Percentiles rank a stretch among this genome's conserved stretches.
Evolutionary conservation across 106 monocot species (phyloP).

Genomic region (Iris macrosiphon): DNA sequence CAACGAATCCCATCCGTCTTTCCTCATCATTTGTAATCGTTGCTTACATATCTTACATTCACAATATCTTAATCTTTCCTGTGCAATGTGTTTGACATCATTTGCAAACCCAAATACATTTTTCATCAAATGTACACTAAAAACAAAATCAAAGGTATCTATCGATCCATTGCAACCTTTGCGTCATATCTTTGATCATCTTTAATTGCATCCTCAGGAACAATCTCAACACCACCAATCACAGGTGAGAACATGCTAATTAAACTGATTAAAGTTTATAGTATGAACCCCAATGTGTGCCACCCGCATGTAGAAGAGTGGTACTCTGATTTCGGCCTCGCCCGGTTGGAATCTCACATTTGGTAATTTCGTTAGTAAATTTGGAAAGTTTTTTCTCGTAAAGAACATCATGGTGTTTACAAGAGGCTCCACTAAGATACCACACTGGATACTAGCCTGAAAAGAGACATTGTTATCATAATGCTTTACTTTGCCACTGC

Average conservation of each 20-base stretch:
- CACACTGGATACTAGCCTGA: not conserved
- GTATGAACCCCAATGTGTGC: not conserved
- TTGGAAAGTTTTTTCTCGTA: too few species aligned
- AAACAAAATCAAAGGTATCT: not conserved
- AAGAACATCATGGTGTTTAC: not conserved
- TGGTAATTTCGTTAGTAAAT: not conserved
- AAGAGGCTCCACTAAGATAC: too few species aligned
- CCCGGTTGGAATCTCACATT: not conserved
- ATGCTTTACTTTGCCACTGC: not conserved
- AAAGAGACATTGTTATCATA: not conserved
- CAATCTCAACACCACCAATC: not conserved
- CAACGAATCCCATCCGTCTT: not conserved
- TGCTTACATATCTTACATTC: too few species aligned
- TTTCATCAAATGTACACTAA: too few species aligned
- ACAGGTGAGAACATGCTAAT: not conserved
- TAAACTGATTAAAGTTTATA: not conserved
- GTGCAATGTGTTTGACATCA: not conserved
- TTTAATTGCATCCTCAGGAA: not conserved
- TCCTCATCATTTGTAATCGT: constrained; percentile 1
- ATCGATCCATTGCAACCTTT: not conserved
- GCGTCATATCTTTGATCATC: not conserved
- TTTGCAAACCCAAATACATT: too few species aligned
- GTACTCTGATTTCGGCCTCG: not conserved
- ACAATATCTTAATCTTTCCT: constrained; percentile 3
- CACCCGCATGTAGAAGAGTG: too few species aligned